Evolutionary conservation across 805 yeast species (phyloP), one percentile per base, ranked within the genome.

Genomic region (Wickerhamiella australiensis): DNA sequence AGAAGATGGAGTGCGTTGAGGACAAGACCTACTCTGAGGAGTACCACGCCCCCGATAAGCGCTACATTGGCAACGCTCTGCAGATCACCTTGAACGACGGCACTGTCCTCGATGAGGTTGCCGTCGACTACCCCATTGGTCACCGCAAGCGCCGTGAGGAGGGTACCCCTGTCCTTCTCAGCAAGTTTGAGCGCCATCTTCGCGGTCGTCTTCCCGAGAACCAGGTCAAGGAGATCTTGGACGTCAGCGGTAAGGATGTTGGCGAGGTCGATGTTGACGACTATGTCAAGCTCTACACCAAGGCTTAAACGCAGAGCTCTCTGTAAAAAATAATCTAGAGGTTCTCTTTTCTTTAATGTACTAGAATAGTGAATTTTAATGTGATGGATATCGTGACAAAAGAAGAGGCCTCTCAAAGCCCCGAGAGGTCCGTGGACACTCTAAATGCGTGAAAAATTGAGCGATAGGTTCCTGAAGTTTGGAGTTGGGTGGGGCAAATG

Each of bases 121-220:
- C 64, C 46, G 76, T 77, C 26, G 74, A 76, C 60, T 75, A 68
- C 61, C 79, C 82, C 60, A 66, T 77, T 52, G 82, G 82, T 12
- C 82, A 77, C 65, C 70, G 74, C 56, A 65, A 66, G 55, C 73
- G 82, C 62, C 69, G 82, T 53, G 74, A 72, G 49, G 81, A 77
- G 59, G 82, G 81, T 27, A 73, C 72, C 47, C 80, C 81, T 26
- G 70, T 77, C 12, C 59, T 77, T 52, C 60, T 73, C 42, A 57
- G 65, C 45, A 77, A 77, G 64, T 77, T 76, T 54, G 70, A 73
- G 59, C 71, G 68, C 46, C 80, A 77, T 57, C 64, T 77, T 42
- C 57, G 62, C 15, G 75, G 74, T 46, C 71, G 75, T 51, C 73
- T 71, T 54, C 66, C 62, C 20, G 59, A 64, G 26, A 58, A 54